These are phyloP conservation scores for Endogone sp. DNA, from an alignment of 192 early-diverging fungal species.

Conservation along the genomic window DNA sequence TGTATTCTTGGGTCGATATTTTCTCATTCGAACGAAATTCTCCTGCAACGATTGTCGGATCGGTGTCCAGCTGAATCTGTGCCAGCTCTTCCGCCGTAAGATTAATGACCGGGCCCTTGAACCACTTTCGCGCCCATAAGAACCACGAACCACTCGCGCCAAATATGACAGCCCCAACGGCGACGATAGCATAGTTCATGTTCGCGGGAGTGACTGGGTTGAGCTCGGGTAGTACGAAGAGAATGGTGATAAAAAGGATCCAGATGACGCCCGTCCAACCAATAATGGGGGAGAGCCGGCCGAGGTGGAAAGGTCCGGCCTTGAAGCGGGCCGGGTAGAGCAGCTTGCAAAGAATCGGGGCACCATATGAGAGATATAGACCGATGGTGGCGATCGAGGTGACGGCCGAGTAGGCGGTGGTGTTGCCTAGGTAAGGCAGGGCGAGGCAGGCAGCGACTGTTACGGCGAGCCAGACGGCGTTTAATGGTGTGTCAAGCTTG, in stretches of 20 bases:
- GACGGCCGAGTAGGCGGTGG: slow-evolving; percentile 41
- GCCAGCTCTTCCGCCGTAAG: slow-evolving; percentile 7
- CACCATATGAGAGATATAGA: slow-evolving; percentile 45
- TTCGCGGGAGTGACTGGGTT: slow-evolving; percentile 25
- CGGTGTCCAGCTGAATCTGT: slow-evolving; percentile 8
- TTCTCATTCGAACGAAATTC: too few relatives aligned
- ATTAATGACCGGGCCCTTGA: slow-evolving; percentile 38
- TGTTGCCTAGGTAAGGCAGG: slow-evolving; percentile 33
- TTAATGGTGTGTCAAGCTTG: slow-evolving; percentile 34
- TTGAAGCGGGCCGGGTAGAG: slow-evolving; percentile 17
- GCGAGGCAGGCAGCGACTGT: slow-evolving; percentile 34
- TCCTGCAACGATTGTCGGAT: slow-evolving; percentile 2
- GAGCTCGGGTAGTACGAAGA: slow-evolving; percentile 20
- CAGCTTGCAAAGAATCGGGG: slow-evolving; percentile 21
- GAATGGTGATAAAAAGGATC: slow-evolving; percentile 40
- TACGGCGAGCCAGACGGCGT: slow-evolving; percentile 43
- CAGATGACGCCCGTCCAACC: slow-evolving; percentile 34
- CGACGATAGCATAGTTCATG: slow-evolving; percentile 43
- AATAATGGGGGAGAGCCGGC: slow-evolving; percentile 21
- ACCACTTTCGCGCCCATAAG: slow-evolving; percentile 40
- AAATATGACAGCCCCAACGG: slow-evolving; percentile 25
- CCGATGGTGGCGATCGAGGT: slow-evolving; percentile 51
- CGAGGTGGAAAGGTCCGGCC: slow-evolving; percentile 33
- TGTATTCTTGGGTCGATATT: too few relatives aligned
- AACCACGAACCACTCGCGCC: slow-evolving; percentile 39